Conservation (phyloP, 1,284 basidiomycete species). For the Malassezia dermatis region DNA sequence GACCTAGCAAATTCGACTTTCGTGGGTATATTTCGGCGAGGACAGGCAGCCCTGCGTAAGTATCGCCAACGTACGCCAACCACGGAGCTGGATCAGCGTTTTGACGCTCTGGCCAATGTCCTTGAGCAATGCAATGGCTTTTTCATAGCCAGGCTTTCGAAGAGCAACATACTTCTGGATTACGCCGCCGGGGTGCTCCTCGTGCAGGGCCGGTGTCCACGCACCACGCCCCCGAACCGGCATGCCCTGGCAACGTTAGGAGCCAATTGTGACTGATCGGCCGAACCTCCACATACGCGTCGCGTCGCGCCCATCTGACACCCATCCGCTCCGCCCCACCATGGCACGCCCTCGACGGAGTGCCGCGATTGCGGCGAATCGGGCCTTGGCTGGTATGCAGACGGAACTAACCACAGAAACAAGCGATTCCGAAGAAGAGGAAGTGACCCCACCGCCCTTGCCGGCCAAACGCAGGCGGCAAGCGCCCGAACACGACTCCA, state of each 20-base stretch:
- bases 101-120: slow-evolving; percentile 19
- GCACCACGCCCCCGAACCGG: slow-evolving; percentile 13
- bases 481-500: not conserved
- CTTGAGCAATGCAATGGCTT: slow-evolving; percentile 22
- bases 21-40: slow-evolving; percentile 23
- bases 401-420: not conserved
- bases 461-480: not conserved
- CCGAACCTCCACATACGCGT: slow-evolving; percentile 17
- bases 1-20: slow-evolving; percentile 19
- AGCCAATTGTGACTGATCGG: not conserved
- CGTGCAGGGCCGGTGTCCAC: not conserved
- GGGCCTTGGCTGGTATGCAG: not conserved
- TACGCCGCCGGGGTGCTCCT: slow-evolving; percentile 5
- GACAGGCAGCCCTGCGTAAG: slow-evolving; percentile 16
- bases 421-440: not conserved
- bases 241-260: not conserved
- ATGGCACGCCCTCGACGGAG: slow-evolving; percentile 4
- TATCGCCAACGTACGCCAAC: slow-evolving; percentile 16
- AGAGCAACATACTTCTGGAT: slow-evolving; percentile 20
- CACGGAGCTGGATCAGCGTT: slow-evolving; percentile 21
- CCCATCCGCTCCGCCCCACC: not conserved
- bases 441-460: not conserved
- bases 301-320: not conserved
- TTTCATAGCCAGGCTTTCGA: slow-evolving; percentile 1
- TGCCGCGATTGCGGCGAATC: not conserved